Percentiles rank a stretch among this genome's conserved stretches.
These are phyloP conservation scores for Claviceps fusiformis DNA, from an alignment of 2,329 filamentous ascomycete species.

Conservation along the genomic window DNA sequence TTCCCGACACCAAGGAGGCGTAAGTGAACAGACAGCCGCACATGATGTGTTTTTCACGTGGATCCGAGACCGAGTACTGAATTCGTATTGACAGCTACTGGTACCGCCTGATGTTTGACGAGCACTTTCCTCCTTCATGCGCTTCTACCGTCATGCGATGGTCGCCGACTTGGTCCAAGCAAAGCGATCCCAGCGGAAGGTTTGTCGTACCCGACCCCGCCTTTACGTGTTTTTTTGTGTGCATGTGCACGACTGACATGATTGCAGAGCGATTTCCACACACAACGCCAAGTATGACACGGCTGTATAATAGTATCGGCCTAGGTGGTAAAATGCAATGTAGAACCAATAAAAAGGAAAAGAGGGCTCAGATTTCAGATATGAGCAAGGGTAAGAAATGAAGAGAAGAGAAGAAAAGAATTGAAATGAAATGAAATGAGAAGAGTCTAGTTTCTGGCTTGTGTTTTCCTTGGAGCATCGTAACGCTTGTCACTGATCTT, in stretches of 20 bases:
- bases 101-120: conserved; percentile 98
- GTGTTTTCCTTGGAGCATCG: background rate
- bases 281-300: conserved; percentile 62
- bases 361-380: background rate
- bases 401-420: background rate
- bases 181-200: conserved; percentile 90
- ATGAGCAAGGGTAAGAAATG: background rate
- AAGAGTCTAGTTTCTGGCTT: background rate
- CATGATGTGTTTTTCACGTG: background rate
- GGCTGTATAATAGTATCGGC: conserved; percentile 19
- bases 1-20: conserved; percentile 94
- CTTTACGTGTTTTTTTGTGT: background rate
- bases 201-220: conserved; percentile 20
- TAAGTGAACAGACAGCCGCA: conserved; percentile 27
- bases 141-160: conserved; percentile 90
- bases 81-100: conserved; percentile 50
- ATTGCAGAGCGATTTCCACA: conserved; percentile 55
- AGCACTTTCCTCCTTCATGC: conserved; percentile 89
- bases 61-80: background rate
- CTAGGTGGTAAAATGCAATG: background rate
- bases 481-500: background rate
- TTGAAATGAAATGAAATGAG: too few relatives aligned
- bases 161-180: conserved; percentile 95
- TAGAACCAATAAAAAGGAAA: background rate
- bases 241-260: conserved; percentile 8